Conservation (phyloP, 805 yeast genomes). For the Kuraishia piskuri region DNA sequence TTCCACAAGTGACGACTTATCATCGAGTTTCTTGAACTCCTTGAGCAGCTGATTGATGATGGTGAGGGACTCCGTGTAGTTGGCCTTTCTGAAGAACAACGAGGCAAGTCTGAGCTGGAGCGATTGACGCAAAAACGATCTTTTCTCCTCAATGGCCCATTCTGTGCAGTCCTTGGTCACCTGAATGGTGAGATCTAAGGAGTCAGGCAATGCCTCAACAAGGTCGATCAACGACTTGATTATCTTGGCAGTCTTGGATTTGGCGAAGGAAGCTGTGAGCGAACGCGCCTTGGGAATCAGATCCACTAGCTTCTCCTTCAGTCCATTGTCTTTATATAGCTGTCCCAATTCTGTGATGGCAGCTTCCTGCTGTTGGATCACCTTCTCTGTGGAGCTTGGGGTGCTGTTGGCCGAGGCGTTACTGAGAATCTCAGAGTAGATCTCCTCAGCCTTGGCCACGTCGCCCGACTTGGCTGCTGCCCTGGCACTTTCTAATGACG, state of each 20-base stretch:
- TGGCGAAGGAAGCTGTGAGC: constrained; percentile 68
- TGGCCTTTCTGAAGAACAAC: constrained; percentile 55
- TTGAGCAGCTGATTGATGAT: constrained; percentile 64
- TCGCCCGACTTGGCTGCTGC: constrained; percentile 41
- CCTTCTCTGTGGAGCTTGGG: constrained; percentile 22
- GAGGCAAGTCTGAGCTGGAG: constrained; percentile 78
- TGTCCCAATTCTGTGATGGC: constrained; percentile 73
- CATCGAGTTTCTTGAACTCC: constrained; percentile 91
- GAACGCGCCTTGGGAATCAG: constrained; percentile 63
- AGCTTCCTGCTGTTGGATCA: constrained; percentile 49
- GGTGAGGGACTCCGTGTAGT: constrained; percentile 60
- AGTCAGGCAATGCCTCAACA: constrained; percentile 52
- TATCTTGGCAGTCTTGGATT: constrained; percentile 91
- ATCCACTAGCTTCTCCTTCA: constrained; percentile 42
- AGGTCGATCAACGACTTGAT: constrained; percentile 74
- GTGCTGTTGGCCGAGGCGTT: constrained; percentile 5
- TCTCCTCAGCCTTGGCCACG: constrained; percentile 47
- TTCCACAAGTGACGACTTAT: constrained; percentile 89
- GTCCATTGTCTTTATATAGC: constrained; percentile 44
- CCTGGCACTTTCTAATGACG: constrained; percentile 51
- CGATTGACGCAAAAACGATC: constrained; percentile 83
- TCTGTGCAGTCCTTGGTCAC: constrained; percentile 74
- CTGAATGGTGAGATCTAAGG: constrained; percentile 60
- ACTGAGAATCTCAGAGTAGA: constrained; percentile 44
- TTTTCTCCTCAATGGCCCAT: constrained; percentile 79